Evolutionary conservation across 2,329 filamentous ascomycete genomes (phyloP).

Genomic region (Aspergillus amoenus): DNA sequence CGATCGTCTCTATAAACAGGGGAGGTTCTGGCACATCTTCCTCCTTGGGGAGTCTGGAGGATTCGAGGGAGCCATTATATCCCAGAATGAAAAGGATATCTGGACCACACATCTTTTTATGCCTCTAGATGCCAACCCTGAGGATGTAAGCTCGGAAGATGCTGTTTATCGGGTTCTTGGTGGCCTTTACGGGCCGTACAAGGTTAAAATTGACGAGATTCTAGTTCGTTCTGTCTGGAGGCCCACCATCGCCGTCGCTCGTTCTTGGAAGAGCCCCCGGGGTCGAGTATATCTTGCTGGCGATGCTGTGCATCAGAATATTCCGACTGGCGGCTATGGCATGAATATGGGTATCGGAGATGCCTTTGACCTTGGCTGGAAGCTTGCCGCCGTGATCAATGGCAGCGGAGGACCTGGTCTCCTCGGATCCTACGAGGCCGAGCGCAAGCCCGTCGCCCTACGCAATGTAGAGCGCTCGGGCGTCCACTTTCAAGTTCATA

Average conservation of each 20-base stretch:
- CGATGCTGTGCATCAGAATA: slow-evolving; percentile 32
- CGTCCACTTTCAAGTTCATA: neutral
- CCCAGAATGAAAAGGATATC: slow-evolving; percentile 34
- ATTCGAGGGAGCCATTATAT: slow-evolving; percentile 14
- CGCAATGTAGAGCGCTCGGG: neutral
- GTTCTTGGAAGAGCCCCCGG: slow-evolving; percentile 18
- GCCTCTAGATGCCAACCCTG: slow-evolving; percentile 9
- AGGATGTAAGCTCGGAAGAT: slow-evolving; percentile 21
- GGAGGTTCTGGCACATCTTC: slow-evolving; percentile 37
- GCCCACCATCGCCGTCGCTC: slow-evolving; percentile 29
- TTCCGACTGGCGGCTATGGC: slow-evolving; percentile 38
- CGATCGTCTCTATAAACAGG: slow-evolving; percentile 20
- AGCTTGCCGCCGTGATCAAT: slow-evolving; percentile 20
- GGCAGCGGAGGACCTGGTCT: slow-evolving; percentile 24
- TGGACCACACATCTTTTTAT: slow-evolving; percentile 29
- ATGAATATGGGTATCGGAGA: slow-evolving; percentile 41
- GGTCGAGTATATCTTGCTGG: slow-evolving; percentile 30
- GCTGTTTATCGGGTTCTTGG: slow-evolving; percentile 26
- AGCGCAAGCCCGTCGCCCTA: slow-evolving; percentile 26
- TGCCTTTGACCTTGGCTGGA: slow-evolving; percentile 38
- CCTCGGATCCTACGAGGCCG: slow-evolving; percentile 25
- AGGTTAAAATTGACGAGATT: slow-evolving; percentile 35
- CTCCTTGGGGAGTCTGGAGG: slow-evolving; percentile 12
- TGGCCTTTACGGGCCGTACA: slow-evolving; percentile 1
- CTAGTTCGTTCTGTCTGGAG: slow-evolving; percentile 28